Evolutionary conservation across 306 rosid species (phyloP), one percentile per base, ranked within the genome.

Genomic region (Parietaria judaica): DNA sequence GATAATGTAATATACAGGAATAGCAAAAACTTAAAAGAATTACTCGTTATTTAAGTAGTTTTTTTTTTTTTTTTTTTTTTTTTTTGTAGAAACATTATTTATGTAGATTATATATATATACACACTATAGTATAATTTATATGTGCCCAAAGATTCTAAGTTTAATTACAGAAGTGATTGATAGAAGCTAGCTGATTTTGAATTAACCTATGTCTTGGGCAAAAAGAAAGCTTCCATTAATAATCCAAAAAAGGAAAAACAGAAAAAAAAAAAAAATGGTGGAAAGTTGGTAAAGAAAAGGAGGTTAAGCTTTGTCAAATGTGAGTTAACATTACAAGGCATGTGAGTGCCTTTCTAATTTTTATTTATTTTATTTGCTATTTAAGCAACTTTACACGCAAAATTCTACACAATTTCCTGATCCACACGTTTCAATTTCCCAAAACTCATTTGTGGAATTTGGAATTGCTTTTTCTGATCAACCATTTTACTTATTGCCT

Each of bases 381-480:
- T 41, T 5, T 45, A 61, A 59, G 41, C 31, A 77, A 60, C 51
- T 73, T 68, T 23, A 71, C 77, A 78, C 73, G 66, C 69, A 74
- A 73, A 70, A 71, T 66, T 48, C 55, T 37, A 67, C 54, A 57
- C 67, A 62, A 66, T 76, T 81, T 76, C 68, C 54, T 7, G 57
- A 79, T 79, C 88, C 84, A 80, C 79, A 80, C 77, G 80, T 66
- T 71, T 81, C 74, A 76, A 72, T 66, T 81, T 85, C 87, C 82
- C 87, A 76, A 80, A 16, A 56, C 63, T 11, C 39, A 60, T 17
- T 72, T 72, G 59, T 74, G 69, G 13, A 77, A 83, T 66, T 66
- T 61, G 60, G 17, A 60, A 69, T 52, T 73, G 54, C 76, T 64
- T 83, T 75, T 54, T 14, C 11, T 23, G 31, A 23, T 6, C 31